Base-by-base conservation (phyloP, 148 eudicot species). In the Amaranthus hypochondriacus region DNA sequence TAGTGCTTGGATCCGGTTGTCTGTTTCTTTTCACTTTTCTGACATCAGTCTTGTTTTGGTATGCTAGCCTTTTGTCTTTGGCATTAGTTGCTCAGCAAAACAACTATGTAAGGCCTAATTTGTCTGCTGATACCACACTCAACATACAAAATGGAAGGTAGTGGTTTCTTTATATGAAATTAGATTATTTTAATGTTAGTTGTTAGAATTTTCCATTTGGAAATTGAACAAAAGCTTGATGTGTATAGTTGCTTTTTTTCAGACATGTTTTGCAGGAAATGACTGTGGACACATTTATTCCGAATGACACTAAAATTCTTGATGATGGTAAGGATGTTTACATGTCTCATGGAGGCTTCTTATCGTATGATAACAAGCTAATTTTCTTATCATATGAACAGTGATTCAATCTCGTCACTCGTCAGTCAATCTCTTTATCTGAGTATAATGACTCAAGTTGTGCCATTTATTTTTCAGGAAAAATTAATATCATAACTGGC, bases 261-360 rank as follows among this genome's bases (percentile, higher is more conserved):
- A 95, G 99, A 80, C 99, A 95, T 90, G 84, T 90, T 79, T 86
- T 95, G 88, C 99, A 95, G 89, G 99, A 95, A 81, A 92, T 95
- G 96, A 84, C 96, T 46, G 99, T 92, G 14, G 99, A 92, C 81
- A 92, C 92, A 68, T 95, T 90, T 85, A 95, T 95, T 71, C 97
- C 99, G 7, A 95, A 95, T 81, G 94, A 95, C 80, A 92, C 97
- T 60, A 89, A 84, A 71, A 86, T 95, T 76, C 68, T 75, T 62
- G 86, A 90, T 79, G 87, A 87, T 68, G 99, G 97, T 89, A 73
- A 65, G 56, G 64, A 39, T 42, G 28, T 44, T 59, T 56, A 73
- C 47, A 58, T 46, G 60, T 64, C 67, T 66, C 65, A 69, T 56
- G 55, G 43, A 43, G 12, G 28, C 68, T 49, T 75, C 48, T 70